These are phyloP conservation scores for Russula ochroleuca DNA, from an alignment of 768 basidiomycete genomes.

Conservation along the genomic window DNA sequence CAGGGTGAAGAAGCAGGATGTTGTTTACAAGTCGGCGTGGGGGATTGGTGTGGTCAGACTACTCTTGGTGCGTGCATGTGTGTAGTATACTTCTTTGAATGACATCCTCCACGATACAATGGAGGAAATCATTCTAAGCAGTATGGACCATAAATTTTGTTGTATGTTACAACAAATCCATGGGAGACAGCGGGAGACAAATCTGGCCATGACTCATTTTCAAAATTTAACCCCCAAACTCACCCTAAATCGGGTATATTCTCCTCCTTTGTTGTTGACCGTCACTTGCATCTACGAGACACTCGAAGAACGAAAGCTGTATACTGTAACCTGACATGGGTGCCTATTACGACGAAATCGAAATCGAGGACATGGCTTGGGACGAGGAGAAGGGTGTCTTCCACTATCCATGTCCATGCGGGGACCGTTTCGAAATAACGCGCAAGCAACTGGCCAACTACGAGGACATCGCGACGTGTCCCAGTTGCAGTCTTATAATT, in stretches of 20 bases:
- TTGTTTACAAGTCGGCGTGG: slow-evolving; percentile 49
- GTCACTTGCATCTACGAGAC: background rate
- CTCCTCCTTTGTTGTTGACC: background rate
- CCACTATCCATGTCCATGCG: slow-evolving; percentile 97
- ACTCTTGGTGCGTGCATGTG: slow-evolving; percentile 11
- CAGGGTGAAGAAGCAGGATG: slow-evolving; percentile 50
- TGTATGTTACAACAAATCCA: background rate
- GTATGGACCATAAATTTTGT: background rate
- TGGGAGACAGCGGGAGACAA: background rate
- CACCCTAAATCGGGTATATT: background rate
- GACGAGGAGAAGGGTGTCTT: slow-evolving; percentile 76
- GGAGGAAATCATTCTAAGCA: background rate
- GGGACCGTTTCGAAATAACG: slow-evolving; percentile 95
- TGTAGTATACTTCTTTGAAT: background rate
- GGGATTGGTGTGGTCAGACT: background rate
- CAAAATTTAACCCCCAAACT: background rate
- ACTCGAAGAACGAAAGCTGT: background rate
- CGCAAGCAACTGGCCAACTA: slow-evolving; percentile 78
- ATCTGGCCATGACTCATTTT: background rate
- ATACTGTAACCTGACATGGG: slow-evolving; percentile 46
- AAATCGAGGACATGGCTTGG: slow-evolving; percentile 96
- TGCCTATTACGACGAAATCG: slow-evolving; percentile 92
- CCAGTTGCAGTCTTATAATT: slow-evolving; percentile 91
- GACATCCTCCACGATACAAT: background rate
- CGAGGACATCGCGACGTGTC: slow-evolving; percentile 94